Conservation (phyloP, 2,329 filamentous ascomycete genomes). For the Blumeria hordei region DNA sequence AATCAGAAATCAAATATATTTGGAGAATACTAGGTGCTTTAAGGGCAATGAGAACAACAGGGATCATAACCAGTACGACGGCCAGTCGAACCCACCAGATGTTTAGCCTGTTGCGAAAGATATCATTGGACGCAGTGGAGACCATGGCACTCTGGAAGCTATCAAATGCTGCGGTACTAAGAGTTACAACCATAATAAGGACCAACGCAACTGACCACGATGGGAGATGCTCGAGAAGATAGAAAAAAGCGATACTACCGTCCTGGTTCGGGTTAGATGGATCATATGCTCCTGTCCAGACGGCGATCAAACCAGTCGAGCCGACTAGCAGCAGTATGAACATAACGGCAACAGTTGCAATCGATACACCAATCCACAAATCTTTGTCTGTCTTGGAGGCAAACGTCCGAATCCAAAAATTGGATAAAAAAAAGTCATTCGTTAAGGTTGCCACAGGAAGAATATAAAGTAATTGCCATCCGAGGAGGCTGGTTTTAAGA, state of each 20-base stretch:
- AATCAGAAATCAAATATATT: conserved; percentile 62
- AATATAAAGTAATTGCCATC: conserved; percentile 73
- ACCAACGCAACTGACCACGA: conserved; percentile 64
- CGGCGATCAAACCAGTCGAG: conserved; percentile 46
- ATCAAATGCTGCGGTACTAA: conserved; percentile 60
- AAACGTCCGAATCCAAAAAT: conserved; percentile 68
- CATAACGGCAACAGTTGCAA: conserved; percentile 39
- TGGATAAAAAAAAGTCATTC: conserved; percentile 70
- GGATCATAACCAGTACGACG: conserved; percentile 51
- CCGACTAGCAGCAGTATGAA: conserved; percentile 52
- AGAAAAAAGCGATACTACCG: conserved; percentile 51
- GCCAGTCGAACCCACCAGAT: conserved; percentile 46
- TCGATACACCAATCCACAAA: conserved; percentile 47
- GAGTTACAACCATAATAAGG: conserved; percentile 54
- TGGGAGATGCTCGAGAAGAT: conserved; percentile 46
- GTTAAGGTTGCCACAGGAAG: conserved; percentile 58
- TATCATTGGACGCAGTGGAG: conserved; percentile 60
- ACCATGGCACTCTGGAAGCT: conserved; percentile 65
- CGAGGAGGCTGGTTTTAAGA: conserved; percentile 43
- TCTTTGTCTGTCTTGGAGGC: conserved; percentile 58
- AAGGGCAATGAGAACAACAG: conserved; percentile 48
- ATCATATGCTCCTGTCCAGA: conserved; percentile 47
- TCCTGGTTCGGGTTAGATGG: conserved; percentile 34
- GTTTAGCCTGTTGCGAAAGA: conserved; percentile 61
- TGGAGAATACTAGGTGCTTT: conserved; percentile 52